Evolutionary conservation across 2,329 filamentous ascomycete species (phyloP).

Genomic region (Tricladium varicosporioides): DNA sequence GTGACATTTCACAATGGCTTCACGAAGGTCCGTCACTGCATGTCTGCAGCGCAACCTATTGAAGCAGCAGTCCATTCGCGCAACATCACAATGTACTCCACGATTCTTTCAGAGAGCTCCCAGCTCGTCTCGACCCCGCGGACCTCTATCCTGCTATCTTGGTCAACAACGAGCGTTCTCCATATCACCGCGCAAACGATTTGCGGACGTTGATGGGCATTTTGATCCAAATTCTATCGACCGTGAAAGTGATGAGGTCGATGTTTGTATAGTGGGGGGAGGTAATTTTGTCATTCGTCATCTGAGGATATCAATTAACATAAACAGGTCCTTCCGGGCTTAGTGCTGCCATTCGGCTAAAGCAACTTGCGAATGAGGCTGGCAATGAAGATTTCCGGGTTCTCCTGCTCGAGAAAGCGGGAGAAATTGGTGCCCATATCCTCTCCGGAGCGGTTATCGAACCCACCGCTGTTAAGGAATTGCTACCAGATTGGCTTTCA

Average conservation of each 20-base stretch:
- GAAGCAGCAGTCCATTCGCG: conserved; percentile 17
- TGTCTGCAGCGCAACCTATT: conserved; percentile 27
- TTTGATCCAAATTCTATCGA: conserved; percentile 71
- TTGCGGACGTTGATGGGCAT: conserved; percentile 48
- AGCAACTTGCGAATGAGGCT: conserved; percentile 91
- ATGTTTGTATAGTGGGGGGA: conserved; percentile 94
- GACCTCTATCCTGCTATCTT: conserved; percentile 15
- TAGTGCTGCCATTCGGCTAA: conserved; percentile 87
- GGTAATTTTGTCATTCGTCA: conserved; percentile 44
- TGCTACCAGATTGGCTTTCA: conserved; percentile 90
- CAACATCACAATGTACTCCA: conserved; percentile 19
- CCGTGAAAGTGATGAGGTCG: conserved; percentile 88
- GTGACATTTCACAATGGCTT: conserved; percentile 30
- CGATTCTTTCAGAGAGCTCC: conserved; percentile 18
- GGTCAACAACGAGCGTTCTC: conserved; percentile 42
- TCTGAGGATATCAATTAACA: conserved; percentile 14
- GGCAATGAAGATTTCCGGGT: conserved; percentile 97
- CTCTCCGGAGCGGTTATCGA: conserved; percentile 95
- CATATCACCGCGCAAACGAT: conserved; percentile 37
- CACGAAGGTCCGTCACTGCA: conserved; percentile 27
- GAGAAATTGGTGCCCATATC: conserved; percentile 92
- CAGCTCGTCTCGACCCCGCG: conserved; percentile 22
- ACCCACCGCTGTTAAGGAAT: conserved; percentile 81
- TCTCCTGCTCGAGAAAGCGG: conserved; percentile 88
- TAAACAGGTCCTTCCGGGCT: conserved; percentile 77